A percentile compares a stretch with the other conserved stretches of the same genome.
Conservation (phyloP, 2,329 filamentous ascomycete genomes). For the Stromatinia cepivora region DNA sequence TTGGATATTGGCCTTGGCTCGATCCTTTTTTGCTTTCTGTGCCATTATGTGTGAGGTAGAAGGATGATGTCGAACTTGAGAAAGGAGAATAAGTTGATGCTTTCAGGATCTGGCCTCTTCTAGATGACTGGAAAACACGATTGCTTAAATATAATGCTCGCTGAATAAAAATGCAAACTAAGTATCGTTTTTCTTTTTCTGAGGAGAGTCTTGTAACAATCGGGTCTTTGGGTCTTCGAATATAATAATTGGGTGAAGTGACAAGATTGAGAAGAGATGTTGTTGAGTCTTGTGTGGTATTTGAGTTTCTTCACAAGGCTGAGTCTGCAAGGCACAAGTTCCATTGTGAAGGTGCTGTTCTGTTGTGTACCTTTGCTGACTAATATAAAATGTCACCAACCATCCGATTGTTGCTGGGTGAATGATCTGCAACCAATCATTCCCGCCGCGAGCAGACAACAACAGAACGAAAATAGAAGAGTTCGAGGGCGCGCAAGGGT, state of each 20-base stretch:
- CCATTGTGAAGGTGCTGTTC: not conserved
- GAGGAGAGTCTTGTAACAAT: not conserved
- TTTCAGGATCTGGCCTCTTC: conserved; percentile 16
- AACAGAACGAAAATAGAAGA: conserved; percentile 18
- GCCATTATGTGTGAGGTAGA: conserved; percentile 33
- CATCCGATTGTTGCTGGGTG: conserved; percentile 24
- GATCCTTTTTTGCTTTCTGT: conserved; percentile 45
- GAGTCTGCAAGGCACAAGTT: conserved; percentile 14
- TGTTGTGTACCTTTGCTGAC: conserved; percentile 1
- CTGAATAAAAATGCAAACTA: not conserved
- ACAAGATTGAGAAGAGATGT: not conserved
- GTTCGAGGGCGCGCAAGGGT: conserved; percentile 12
- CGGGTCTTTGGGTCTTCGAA: fast-evolving
- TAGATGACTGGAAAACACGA: not conserved
- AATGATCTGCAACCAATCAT: conserved; percentile 24
- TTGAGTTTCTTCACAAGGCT: conserved; percentile 20
- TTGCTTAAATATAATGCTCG: not conserved
- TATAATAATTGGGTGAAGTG: no score
- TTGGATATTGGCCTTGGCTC: conserved; percentile 76
- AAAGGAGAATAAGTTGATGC: conserved; percentile 23
- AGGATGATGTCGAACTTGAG: not conserved
- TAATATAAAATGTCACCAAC: conserved; percentile 3
- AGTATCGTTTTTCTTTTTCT: not conserved
- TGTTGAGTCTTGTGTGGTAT: not conserved
- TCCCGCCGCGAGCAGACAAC: conserved; percentile 12